These are phyloP conservation scores for Aristolochia contorta DNA, from an alignment of 164 flowering plant genomes.

Conservation along the genomic window DNA sequence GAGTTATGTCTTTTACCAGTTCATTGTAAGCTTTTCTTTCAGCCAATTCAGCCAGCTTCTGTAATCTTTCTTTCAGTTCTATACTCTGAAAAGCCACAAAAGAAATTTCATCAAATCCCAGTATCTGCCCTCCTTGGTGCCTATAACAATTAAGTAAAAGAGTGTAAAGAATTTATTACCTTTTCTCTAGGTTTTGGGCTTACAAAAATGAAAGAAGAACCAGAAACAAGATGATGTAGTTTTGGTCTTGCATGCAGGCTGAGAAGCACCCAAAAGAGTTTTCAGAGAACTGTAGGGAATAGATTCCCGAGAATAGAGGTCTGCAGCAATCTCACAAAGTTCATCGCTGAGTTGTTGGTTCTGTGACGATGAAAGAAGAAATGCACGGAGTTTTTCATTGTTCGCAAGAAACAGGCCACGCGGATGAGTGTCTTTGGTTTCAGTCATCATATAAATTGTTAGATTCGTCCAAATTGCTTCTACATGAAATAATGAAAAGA, in stretches of 20 bases:
- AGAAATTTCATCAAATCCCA: background rate
- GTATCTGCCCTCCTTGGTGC: too few species aligned
- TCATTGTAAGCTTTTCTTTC: constrained; percentile 68
- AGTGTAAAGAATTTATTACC: constrained; percentile 22
- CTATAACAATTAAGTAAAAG: too few species aligned
- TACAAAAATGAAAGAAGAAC: constrained; percentile 45
- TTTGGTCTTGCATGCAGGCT: constrained; percentile 38
- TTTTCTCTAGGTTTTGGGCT: constrained; percentile 84
- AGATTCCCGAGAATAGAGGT: constrained; percentile 26
- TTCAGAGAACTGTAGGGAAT: constrained; percentile 49
- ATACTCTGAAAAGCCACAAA: constrained; percentile 39
- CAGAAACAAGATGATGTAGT: constrained; percentile 34
- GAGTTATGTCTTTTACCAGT: constrained; percentile 77
- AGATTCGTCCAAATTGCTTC: background rate
- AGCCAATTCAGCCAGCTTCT: constrained; percentile 49
- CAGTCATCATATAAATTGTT: background rate
- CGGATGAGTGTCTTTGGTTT: background rate
- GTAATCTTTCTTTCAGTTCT: constrained; percentile 68
- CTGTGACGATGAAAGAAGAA: constrained; percentile 35
- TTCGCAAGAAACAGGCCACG: constrained; percentile 26
- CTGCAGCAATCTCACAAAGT: constrained; percentile 35
- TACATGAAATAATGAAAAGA: too few species aligned
- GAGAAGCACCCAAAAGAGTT: constrained; percentile 39
- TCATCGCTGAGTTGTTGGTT: constrained; percentile 29
- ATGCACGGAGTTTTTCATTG: constrained; percentile 42